Conservation (phyloP, 225 moss, liverwort and hornwort species). For the Straminergon stramineum region DNA sequence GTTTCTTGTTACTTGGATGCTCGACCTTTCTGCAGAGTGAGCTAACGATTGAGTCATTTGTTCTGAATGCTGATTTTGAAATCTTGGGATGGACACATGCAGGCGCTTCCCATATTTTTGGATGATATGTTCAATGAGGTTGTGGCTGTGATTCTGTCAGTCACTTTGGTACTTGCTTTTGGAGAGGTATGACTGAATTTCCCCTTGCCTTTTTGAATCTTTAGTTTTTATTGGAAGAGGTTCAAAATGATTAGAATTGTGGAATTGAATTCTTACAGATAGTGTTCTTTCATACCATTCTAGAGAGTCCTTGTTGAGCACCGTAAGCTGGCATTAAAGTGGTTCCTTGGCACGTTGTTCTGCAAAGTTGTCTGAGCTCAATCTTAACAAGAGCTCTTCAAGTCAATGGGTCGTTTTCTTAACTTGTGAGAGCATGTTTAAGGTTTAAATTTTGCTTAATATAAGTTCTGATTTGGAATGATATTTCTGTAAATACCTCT, state of each 20-base stretch:
- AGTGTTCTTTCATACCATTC: not conserved
- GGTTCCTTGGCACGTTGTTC: not conserved
- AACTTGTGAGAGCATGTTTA: not conserved
- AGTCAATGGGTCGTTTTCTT: not conserved
- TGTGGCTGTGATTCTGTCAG: conserved; percentile 36
- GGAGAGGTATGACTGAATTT: conserved; percentile 27
- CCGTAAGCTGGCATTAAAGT: not conserved
- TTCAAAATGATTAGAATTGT: not conserved
- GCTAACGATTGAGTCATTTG: not conserved
- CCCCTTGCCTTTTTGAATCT: not conserved
- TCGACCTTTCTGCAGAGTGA: not conserved
- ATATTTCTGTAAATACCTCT: not conserved
- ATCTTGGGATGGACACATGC: not conserved
- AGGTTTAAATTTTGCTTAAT: not conserved
- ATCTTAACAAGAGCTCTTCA: not conserved
- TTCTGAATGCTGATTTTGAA: not conserved
- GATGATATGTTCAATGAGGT: conserved; percentile 51
- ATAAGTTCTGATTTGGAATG: not conserved
- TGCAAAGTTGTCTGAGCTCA: not conserved
- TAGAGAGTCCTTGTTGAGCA: not conserved
- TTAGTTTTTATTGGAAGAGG: not conserved
- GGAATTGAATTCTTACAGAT: not conserved
- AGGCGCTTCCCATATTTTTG: conserved; percentile 49
- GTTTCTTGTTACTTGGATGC: not conserved
- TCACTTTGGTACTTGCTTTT: conserved; percentile 46